Evolutionary conservation across 116 monocot genomes (phyloP).

Genomic region (Posidonia oceanica): DNA sequence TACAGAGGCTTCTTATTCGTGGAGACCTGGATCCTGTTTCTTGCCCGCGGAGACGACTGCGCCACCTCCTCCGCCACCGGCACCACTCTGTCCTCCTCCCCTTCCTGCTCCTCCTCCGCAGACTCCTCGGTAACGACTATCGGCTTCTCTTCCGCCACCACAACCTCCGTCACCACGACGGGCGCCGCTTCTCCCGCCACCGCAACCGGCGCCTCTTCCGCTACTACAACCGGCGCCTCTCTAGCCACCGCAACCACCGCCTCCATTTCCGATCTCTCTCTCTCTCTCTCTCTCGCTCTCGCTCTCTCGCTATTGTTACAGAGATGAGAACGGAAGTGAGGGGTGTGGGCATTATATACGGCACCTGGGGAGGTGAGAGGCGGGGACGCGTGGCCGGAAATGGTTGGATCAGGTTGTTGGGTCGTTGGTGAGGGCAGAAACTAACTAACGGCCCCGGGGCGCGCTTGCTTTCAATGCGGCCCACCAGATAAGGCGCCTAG

Average conservation of each 20-base stretch:
- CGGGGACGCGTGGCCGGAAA: not conserved
- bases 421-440: not conserved
- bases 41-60: not conserved
- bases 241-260: not conserved
- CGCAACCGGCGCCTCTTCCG: not conserved
- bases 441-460: not conserved
- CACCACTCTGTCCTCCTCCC: not conserved
- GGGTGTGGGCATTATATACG: not conserved
- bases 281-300: not conserved
- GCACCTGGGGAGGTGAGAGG: not conserved
- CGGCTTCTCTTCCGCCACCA: not conserved
- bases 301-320: not conserved
- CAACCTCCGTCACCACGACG: not conserved
- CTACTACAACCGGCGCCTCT: not conserved
- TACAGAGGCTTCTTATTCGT: constrained; percentile 47
- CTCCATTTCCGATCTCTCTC: not conserved
- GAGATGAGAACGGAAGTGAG: not conserved
- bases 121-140: not conserved
- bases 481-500: too few species aligned
- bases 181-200: not conserved
- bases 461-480: not conserved
- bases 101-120: not conserved
- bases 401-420: not conserved
- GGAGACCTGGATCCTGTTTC: constrained; percentile 49
- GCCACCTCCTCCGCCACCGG: not conserved